Conservation (phyloP, 331 rosid genomes). For the Quercus tomentella region DNA sequence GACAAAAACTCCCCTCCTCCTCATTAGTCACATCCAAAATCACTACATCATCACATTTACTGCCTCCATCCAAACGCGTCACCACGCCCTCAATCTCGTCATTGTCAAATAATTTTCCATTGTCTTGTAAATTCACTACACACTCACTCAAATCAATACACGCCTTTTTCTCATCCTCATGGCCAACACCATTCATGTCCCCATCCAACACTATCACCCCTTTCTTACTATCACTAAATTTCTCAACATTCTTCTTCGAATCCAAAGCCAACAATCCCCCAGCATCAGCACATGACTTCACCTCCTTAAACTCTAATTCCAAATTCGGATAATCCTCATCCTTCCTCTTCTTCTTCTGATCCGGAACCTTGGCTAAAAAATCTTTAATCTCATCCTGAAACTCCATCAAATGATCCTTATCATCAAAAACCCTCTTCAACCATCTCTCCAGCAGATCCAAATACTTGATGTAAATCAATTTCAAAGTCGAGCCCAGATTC, state of each 20-base stretch:
- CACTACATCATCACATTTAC: constrained; percentile 22
- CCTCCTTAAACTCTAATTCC: constrained; percentile 9
- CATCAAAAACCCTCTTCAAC: constrained; percentile 29
- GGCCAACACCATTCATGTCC: background rate
- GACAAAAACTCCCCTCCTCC: constrained; percentile 21
- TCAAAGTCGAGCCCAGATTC: constrained; percentile 36
- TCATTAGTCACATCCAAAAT: constrained; percentile 24
- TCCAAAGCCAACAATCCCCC: constrained; percentile 15
- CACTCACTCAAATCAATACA: background rate
- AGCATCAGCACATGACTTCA: constrained; percentile 6
- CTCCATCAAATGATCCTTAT: constrained; percentile 45
- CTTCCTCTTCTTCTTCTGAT: constrained; percentile 17
- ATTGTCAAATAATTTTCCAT: constrained; percentile 7
- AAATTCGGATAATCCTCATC: background rate
- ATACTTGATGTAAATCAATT: constrained; percentile 49
- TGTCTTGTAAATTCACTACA: constrained; percentile 11
- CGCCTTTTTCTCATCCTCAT: background rate
- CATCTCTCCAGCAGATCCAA: constrained; percentile 46
- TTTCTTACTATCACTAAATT: background rate
- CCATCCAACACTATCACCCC: constrained; percentile 17
- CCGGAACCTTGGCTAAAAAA: constrained; percentile 15
- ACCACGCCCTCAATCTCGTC: constrained; percentile 19
- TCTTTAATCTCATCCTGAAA: constrained; percentile 38
- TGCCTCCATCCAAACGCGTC: constrained; percentile 25
- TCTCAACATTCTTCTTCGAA: background rate